Base-by-base conservation (phyloP, 441 rosid species). In the Jatropha podagrica region DNA sequence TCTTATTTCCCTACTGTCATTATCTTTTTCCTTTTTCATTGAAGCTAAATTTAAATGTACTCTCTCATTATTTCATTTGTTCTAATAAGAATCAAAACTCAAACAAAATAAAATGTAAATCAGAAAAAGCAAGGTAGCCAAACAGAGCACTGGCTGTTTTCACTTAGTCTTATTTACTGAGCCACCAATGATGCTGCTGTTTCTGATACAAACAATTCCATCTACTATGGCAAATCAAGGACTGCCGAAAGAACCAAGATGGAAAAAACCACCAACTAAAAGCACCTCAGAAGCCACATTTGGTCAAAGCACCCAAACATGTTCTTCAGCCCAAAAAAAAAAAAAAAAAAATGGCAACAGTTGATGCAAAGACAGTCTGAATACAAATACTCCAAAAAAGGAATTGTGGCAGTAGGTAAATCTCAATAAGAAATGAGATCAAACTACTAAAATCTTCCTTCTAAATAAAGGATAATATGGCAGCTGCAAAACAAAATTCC, bases 371-470 rank as follows among this genome's bases (percentile, higher is more conserved):
- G 20, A 58, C 7, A 58, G 20, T 58, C 62, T n/a, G 7, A 23
- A 58, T 20, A 58, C 1, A 2, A n/a, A 20, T n/a, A 20, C 6
- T 62, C 78, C 37, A n/a, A 67, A 60, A 71, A 5, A 73, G 60
- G 59, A 68, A 27, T 46, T 42, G 54, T 67, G 12, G 59, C 37
- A 67, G 74, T n/a, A 70, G 66, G 44, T 60, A 63, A 60, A 56
- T 72, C 52, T 54, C 61, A 59, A 77, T 46, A 17, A 27, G 11
- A 40, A 40, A 9, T 40, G 37, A 14, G 42, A 64, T 59, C 52
- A 49, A 80, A 60, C 14, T 23, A 6, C 62, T 18, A 32, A 10
- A 27, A 41, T 63, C 18, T 58, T 48, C 17, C 11, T 42, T 65
- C 46, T 9, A 49, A 38, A 56, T 42, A 27, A 49, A n/a, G 20